Evolutionary conservation across 495 filamentous ascomycete species (phyloP).

Genomic region (Daldinia decipiens): DNA sequence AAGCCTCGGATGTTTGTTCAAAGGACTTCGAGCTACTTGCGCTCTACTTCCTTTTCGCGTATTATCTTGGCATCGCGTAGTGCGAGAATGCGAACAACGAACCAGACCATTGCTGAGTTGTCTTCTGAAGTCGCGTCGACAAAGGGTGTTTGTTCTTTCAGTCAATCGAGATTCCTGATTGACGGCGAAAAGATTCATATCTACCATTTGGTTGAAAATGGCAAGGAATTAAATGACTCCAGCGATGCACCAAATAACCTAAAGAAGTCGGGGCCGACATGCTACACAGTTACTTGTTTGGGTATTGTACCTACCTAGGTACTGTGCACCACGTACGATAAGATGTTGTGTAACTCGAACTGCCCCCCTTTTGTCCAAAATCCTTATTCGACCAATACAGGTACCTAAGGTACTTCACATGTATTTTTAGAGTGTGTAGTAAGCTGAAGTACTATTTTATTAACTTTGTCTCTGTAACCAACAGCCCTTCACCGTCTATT

Average conservation of each 20-base stretch:
- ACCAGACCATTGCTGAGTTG: neutral
- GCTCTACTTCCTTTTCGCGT: neutral
- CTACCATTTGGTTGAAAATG: neutral
- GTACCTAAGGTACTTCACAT: neutral
- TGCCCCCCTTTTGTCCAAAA: neutral
- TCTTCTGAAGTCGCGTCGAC: neutral
- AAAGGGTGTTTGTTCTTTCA: neutral
- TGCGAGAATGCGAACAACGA: neutral
- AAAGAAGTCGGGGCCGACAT: neutral
- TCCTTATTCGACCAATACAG: neutral
- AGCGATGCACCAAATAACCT: neutral
- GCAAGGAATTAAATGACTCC: neutral
- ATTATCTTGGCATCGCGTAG: neutral
- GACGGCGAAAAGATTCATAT: neutral
- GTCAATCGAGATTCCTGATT: neutral
- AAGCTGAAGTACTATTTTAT: neutral
- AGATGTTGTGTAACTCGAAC: neutral
- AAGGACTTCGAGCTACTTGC: neutral
- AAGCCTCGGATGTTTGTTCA: neutral
- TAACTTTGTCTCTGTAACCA: neutral
- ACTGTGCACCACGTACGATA: neutral
- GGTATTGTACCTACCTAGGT: too few species aligned
- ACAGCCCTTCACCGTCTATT: neutral
- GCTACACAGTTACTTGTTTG: neutral
- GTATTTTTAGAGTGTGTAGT: neutral